Evolutionary conservation across 73 alveolate genomes (phyloP).

Genomic region (Paramecium octaurelia): DNA sequence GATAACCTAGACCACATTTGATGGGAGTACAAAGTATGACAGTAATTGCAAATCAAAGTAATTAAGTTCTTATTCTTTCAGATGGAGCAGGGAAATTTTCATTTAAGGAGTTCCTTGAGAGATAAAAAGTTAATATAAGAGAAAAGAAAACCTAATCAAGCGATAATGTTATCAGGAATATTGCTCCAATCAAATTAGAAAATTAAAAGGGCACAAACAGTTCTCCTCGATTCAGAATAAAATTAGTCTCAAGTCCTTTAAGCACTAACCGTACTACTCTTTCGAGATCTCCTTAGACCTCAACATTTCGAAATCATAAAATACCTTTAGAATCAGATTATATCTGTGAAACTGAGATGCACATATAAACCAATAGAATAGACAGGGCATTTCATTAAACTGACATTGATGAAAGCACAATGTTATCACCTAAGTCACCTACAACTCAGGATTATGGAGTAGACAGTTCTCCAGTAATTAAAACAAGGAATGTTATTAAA

Average conservation of each 20-base stretch:
- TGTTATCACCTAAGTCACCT: neutral
- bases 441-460: neutral
- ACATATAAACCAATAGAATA: neutral
- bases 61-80: neutral
- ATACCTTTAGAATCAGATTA: neutral
- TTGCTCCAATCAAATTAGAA: neutral
- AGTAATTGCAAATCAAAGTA: neutral
- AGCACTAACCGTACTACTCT: neutral
- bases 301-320: neutral
- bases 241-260: neutral
- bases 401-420: neutral
- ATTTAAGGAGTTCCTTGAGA: neutral
- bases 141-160: neutral
- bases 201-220: neutral
- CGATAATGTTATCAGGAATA: neutral
- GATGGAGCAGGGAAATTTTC: neutral
- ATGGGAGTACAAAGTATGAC: neutral
- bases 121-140: neutral
- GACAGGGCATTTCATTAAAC: neutral
- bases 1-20: neutral
- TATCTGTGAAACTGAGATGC: neutral
- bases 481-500: neutral
- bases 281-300: neutral
- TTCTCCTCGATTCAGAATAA: constrained; percentile 4
- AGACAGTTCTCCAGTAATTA: neutral